phyloP scores from a whole-genome alignment of 768 basidiomycete genomes.

The Punctularia strigosozonata region DNA sequence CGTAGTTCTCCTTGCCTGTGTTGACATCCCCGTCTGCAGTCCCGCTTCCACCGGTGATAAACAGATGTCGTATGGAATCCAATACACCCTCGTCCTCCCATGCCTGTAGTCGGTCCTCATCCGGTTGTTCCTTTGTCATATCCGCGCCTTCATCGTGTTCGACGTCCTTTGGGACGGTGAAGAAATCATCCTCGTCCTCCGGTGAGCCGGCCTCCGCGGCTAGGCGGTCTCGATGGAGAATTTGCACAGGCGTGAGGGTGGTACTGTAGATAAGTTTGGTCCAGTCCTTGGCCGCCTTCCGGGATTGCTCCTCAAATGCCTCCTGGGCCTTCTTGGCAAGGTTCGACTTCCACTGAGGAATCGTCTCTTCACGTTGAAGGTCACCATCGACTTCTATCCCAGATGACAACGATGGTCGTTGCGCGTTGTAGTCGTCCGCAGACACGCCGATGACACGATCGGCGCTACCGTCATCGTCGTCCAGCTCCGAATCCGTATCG shows the following conservation, averaged over 20 bases:
- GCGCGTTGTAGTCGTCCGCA: slow-evolving; percentile 38
- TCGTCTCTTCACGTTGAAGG: slow-evolving; percentile 29
- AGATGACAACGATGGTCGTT: too few relatives aligned
- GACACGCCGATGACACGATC: slow-evolving; percentile 22
- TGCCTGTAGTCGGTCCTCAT: slow-evolving; percentile 39
- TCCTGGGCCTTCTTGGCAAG: slow-evolving; percentile 39
- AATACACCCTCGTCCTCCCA: slow-evolving; percentile 85
- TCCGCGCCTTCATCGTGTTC: slow-evolving; percentile 48
- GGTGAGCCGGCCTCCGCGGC: slow-evolving; percentile 15
- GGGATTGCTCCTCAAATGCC: slow-evolving; percentile 27
- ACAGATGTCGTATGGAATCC: slow-evolving; percentile 76
- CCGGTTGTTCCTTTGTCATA: slow-evolving; percentile 50
- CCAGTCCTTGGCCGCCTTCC: slow-evolving; percentile 47
- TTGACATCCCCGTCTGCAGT: slow-evolving; percentile 21
- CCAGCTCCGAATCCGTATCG: slow-evolving; percentile 71
- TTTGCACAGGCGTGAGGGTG: slow-evolving; percentile 55
- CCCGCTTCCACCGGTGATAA: slow-evolving; percentile 70
- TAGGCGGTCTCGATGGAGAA: slow-evolving; percentile 32
- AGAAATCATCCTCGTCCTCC: slow-evolving; percentile 62
- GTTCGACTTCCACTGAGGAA: slow-evolving; percentile 68
- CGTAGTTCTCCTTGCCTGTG: slow-evolving; percentile 26
- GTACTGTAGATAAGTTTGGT: slow-evolving; percentile 76
- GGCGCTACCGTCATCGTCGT: slow-evolving; percentile 35
- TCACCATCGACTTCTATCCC: slow-evolving; percentile 36
- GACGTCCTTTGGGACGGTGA: slow-evolving; percentile 40